Base-by-base conservation (phyloP, 352 stramenopile genomes). In the Globisporangium nunn region DNA sequence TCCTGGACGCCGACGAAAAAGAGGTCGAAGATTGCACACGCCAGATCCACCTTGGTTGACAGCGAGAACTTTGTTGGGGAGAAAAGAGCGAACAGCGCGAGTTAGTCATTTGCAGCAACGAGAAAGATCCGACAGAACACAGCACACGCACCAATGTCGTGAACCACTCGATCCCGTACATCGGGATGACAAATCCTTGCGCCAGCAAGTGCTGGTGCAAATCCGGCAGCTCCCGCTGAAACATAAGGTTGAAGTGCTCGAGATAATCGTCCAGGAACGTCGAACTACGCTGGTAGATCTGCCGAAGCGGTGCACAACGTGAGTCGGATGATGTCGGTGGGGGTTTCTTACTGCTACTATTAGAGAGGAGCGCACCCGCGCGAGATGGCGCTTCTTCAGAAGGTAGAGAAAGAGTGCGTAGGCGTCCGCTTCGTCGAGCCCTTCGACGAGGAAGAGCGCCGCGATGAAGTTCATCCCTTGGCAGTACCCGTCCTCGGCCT, bases 391-490 rank as follows among this genome's bases (percentile, higher is more conserved):
- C 55, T 90, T 88, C 68, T 85, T 78, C 3, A 95, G 66, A 28
- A 95, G 70, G 47, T 92, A 95, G 7, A 91, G 63, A 50, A 93
- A 95, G 8, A 91, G 65, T 31, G 80, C 73, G 41, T 93, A 95
- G 11, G 82, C 76, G 58, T 95, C 81, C 3, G 78, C 82, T 64
- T 95, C 85, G 2, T 81, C 71, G 14, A 95, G 57, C 0, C 81
- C 85, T 75, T 92, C 77, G 6, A 93, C 85, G 11, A 95, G 74
- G 48, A 95, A 93, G 4, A 95, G 61, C 17, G 81, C 85, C 0
- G 83, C 85, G 58, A 95, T 92, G 55, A 95, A 95, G 68, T 95
- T 95, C 85, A 95, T 95, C 5, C 85, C 85, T 45, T 95, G 85
- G 56, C 85, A 94, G 54, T 94, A 94, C 6, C 78, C 82, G 52